phyloP scores from a whole-genome alignment of 306 rosid species.

The Boehmeria nivea region DNA sequence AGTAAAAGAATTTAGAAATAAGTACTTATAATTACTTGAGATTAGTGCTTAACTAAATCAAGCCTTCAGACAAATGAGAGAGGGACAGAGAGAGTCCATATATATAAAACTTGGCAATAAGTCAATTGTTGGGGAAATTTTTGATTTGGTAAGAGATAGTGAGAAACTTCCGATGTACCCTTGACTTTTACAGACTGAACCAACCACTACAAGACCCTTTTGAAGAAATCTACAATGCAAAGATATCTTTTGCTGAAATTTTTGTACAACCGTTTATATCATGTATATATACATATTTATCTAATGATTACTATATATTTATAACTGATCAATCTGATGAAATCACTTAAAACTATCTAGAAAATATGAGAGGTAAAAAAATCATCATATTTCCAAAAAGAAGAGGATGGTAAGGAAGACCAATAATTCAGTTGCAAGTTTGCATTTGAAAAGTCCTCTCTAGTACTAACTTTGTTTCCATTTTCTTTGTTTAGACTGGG shows the following conservation, averaged over 20 bases:
- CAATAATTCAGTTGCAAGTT: too few relatives aligned
- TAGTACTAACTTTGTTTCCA: too few relatives aligned
- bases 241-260: conserved; percentile 16
- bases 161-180: background rate
- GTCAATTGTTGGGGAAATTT: background rate
- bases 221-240: background rate
- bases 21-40: too few relatives aligned
- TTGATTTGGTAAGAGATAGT: background rate
- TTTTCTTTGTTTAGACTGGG: too few relatives aligned
- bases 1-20: too few relatives aligned
- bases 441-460: too few relatives aligned
- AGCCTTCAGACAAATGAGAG: too few relatives aligned
- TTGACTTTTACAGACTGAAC: conserved; percentile 6
- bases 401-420: background rate
- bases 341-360: background rate
- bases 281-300: too few relatives aligned
- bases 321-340: background rate
- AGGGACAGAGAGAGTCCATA: background rate
- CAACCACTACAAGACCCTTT: conserved; percentile 4
- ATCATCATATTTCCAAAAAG: background rate
- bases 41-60: too few relatives aligned
- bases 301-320: too few relatives aligned
- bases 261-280: background rate
- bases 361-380: background rate
- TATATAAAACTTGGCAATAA: background rate